phyloP scores from a whole-genome alignment of 345 rosid genomes.

The Linum trigynum region DNA sequence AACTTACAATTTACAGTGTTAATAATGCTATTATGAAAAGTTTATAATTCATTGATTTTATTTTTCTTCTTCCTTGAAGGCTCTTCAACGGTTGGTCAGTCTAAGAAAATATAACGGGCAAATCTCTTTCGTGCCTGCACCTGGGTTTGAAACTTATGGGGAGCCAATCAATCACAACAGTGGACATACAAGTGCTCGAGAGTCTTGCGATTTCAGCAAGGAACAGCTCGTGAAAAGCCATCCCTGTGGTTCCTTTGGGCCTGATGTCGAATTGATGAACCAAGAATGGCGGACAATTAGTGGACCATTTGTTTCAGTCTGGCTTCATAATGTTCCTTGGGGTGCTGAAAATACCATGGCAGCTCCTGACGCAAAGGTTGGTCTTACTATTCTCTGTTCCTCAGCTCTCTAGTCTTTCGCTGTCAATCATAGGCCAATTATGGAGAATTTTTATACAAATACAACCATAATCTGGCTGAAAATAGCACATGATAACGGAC shows the following conservation, averaged over 20 bases:
- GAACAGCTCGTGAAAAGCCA: constrained; percentile 24
- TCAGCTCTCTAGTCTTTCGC: neutral
- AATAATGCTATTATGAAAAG: neutral
- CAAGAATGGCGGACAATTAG: constrained; percentile 66
- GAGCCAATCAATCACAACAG: constrained; percentile 38
- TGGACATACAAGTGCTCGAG: constrained; percentile 12
- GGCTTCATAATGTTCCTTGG: constrained; percentile 99
- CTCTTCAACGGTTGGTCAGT: constrained; percentile 49
- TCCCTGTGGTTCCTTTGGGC: constrained; percentile 46
- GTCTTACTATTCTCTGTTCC: constrained; percentile 8
- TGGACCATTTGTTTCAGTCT: constrained; percentile 87
- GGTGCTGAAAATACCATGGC: constrained; percentile 71
- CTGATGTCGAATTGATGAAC: constrained; percentile 39
- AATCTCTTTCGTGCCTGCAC: constrained; percentile 79
- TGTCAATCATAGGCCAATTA: too few relatives aligned
- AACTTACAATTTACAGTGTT: neutral
- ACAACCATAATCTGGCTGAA: too few relatives aligned
- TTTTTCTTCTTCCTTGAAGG: constrained; percentile 28
- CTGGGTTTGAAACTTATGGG: constrained; percentile 76
- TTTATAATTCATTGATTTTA: too few relatives aligned
- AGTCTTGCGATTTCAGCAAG: constrained; percentile 3
- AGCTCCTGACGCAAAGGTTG: constrained; percentile 90
- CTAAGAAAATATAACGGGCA: constrained; percentile 69
- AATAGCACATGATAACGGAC: too few relatives aligned
- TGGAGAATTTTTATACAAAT: too few relatives aligned